Evolutionary conservation across 2,329 filamentous ascomycete genomes (phyloP).

Genomic region (Monilinia fructicola): DNA sequence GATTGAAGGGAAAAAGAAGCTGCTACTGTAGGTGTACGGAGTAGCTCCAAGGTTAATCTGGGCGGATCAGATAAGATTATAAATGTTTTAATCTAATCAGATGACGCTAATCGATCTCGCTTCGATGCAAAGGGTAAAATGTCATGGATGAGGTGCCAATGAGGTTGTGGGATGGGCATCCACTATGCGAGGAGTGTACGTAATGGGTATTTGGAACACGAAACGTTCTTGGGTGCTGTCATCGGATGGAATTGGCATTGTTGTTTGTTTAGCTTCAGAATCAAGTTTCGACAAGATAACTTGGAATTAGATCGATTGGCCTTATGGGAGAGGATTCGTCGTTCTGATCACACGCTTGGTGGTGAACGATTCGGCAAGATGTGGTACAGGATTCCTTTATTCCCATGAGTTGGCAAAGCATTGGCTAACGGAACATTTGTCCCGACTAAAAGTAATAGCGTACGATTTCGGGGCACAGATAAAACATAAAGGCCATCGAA

Average conservation of each 20-base stretch:
- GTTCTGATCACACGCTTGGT: too few species aligned
- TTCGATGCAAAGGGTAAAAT: constrained; percentile 9
- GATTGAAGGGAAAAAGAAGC: neutral
- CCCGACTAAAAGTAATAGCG: neutral
- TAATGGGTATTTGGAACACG: neutral
- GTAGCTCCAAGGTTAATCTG: neutral
- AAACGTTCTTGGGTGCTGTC: too few species aligned
- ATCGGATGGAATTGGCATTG: too few species aligned
- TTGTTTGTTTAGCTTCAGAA: too few species aligned
- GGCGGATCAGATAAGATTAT: constrained; percentile 20
- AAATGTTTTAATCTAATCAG: constrained; percentile 16
- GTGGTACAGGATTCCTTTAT: too few species aligned
- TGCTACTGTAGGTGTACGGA: neutral
- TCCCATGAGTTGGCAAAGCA: too few species aligned
- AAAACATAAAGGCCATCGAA: neutral
- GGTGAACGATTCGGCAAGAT: too few species aligned
- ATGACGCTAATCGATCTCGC: constrained; percentile 15
- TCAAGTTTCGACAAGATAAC: too few species aligned
- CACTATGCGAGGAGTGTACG: constrained; percentile 3
- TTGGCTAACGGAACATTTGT: neutral
- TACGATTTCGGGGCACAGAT: neutral
- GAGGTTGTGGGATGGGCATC: neutral
- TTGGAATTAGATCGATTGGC: too few species aligned
- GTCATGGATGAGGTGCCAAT: neutral
- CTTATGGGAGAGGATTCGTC: too few species aligned